Percentiles rank a stretch among this genome's conserved stretches.
Conservation (phyloP, 345 rosid genomes). For the Ricinus communis region DNA sequence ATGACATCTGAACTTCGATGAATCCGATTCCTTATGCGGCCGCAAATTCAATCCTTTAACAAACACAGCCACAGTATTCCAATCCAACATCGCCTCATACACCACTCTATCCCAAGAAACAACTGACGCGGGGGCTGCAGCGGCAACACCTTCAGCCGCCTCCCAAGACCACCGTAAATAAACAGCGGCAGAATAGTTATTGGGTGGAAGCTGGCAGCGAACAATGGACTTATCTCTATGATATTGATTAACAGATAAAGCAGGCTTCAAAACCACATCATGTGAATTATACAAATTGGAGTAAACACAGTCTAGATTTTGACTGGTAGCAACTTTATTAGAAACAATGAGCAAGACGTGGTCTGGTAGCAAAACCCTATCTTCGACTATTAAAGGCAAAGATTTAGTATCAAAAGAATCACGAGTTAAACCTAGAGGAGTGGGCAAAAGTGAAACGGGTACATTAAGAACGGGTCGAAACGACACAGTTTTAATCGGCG, state of each 20-base stretch:
- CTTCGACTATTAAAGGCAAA: slow-evolving; percentile 45
- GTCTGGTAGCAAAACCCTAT: slow-evolving; percentile 76
- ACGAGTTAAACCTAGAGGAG: slow-evolving; percentile 30
- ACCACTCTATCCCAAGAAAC: slow-evolving; percentile 69
- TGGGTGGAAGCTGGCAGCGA: slow-evolving; percentile 68
- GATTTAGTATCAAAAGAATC: slow-evolving; percentile 36
- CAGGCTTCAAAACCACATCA: slow-evolving; percentile 26
- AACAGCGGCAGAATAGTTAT: slow-evolving; percentile 57
- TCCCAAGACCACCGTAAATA: slow-evolving; percentile 50
- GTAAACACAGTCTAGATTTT: slow-evolving; percentile 63
- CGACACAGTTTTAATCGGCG: slow-evolving; percentile 43
- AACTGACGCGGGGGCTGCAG: slow-evolving; percentile 31
- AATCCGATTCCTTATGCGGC: slow-evolving; percentile 68
- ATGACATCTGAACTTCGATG: slow-evolving; percentile 62
- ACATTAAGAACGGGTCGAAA: slow-evolving; percentile 62
- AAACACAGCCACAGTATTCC: slow-evolving; percentile 65
- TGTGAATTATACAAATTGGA: slow-evolving; percentile 18
- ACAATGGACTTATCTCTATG: slow-evolving; percentile 58
- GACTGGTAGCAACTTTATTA: slow-evolving; percentile 23
- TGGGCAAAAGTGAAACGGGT: slow-evolving; percentile 49
- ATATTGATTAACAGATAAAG: slow-evolving; percentile 56
- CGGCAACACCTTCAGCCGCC: slow-evolving; percentile 17
- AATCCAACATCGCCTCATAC: slow-evolving; percentile 74
- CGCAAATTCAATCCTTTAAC: slow-evolving; percentile 88
- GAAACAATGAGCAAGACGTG: slow-evolving; percentile 65